Evolutionary conservation across 495 filamentous ascomycete species (phyloP).

Genomic region (Aspergillus biplanus): DNA sequence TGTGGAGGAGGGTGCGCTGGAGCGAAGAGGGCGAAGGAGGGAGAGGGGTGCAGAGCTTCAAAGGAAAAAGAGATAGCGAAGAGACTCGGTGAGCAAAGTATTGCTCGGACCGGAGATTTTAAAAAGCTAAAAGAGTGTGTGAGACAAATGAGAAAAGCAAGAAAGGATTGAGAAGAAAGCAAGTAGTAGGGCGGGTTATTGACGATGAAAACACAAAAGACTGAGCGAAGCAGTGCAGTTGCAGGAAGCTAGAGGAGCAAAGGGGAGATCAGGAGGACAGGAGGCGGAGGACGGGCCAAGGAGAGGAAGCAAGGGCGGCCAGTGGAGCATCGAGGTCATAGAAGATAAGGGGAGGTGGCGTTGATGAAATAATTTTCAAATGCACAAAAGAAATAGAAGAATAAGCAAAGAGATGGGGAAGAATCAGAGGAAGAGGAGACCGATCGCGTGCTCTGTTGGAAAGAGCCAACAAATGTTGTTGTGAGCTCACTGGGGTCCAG

Average conservation of each 20-base stretch:
- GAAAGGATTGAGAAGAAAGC: conserved; percentile 13
- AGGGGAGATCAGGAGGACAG: conserved; percentile 16
- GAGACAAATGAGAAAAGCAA: conserved; percentile 1
- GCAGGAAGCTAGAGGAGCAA: conserved; percentile 1
- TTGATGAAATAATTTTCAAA: not conserved
- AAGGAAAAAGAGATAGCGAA: conserved; percentile 6
- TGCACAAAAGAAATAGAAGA: not conserved
- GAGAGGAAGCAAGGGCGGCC: conserved; percentile 15
- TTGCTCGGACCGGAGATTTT: conserved; percentile 10
- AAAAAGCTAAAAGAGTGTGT: not conserved
- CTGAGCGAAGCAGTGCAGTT: conserved; percentile 1
- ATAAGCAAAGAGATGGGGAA: not conserved
- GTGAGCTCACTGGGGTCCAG: too few species aligned
- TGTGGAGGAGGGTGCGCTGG: conserved; percentile 1
- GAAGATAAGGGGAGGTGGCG: conserved; percentile 12
- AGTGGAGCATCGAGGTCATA: conserved; percentile 1
- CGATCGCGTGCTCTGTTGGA: not conserved
- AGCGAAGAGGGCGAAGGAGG: conserved; percentile 8
- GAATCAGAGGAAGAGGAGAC: not conserved
- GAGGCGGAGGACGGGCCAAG: conserved; percentile 15
- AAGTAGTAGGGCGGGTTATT: conserved; percentile 7
- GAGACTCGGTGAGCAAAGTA: conserved; percentile 24
- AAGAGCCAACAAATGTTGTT: too few species aligned
- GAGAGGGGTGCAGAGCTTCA: not conserved
- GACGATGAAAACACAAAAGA: not conserved